Percentiles rank a stretch among this genome's conserved stretches.
Evolutionary conservation across 495 filamentous ascomycete species (phyloP).

Genomic region (Penicilliopsis zonata): DNA sequence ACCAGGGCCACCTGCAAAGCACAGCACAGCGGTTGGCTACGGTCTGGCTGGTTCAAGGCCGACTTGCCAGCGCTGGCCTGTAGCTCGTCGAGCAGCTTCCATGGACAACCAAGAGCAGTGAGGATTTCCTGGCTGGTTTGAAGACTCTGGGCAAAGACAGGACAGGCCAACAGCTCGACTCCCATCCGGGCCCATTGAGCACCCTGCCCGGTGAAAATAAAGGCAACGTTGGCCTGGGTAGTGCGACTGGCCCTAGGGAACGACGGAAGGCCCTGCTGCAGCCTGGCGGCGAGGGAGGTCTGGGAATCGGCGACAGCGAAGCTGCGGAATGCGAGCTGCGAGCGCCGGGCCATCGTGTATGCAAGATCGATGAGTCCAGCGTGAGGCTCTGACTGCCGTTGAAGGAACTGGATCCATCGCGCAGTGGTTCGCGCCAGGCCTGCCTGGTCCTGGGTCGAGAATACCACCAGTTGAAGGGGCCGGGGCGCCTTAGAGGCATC

Average conservation of each 20-base stretch:
- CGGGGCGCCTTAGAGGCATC: neutral
- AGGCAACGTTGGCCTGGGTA: neutral
- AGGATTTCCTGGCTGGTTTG: neutral
- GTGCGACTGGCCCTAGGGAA: neutral
- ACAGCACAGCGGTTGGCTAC: constrained; percentile 15
- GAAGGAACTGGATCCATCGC: neutral
- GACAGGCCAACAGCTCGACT: neutral
- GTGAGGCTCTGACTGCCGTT: neutral
- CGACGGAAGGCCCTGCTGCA: neutral
- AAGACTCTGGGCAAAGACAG: neutral
- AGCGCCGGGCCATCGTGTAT: neutral
- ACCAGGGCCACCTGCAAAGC: constrained; percentile 20
- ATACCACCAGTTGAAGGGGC: neutral
- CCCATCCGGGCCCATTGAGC: constrained; percentile 12
- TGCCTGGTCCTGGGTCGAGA: neutral
- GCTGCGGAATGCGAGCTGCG: neutral
- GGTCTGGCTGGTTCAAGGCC: constrained; percentile 6
- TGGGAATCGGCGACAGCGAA: neutral
- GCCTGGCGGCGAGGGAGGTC: neutral
- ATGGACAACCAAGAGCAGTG: neutral
- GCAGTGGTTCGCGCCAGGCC: neutral
- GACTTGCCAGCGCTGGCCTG: constrained; percentile 6
- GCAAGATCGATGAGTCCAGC: neutral
- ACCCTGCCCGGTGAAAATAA: constrained; percentile 15
- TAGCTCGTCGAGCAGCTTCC: constrained; percentile 2